These are phyloP conservation scores for Pseudocercospora macadamiae DNA, from an alignment of 2,329 filamentous ascomycete genomes.

Conservation along the genomic window DNA sequence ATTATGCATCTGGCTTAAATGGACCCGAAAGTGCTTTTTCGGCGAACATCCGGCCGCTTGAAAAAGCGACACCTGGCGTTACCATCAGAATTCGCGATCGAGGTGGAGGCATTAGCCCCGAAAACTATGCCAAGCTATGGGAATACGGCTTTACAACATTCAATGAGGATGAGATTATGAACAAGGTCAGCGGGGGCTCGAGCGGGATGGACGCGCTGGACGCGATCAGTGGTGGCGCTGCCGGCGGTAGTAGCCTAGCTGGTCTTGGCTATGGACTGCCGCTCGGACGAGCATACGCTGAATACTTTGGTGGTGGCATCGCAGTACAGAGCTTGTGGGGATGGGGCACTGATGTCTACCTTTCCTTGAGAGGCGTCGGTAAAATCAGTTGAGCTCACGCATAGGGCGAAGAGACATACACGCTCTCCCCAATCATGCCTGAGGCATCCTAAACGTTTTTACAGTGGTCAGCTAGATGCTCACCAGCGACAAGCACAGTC, in stretches of 20 bases:
- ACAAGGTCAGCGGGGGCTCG: conserved; percentile 47
- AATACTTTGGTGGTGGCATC: conserved; percentile 97
- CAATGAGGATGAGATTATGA: conserved; percentile 63
- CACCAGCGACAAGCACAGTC: no score
- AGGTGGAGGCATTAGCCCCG: conserved; percentile 88
- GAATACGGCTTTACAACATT: conserved; percentile 98
- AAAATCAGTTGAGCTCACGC: conserved; percentile 39
- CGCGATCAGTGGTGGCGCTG: conserved; percentile 71
- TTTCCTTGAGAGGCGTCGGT: conserved; percentile 64
- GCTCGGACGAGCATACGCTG: conserved; percentile 87
- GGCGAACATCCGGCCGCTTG: conserved; percentile 49
- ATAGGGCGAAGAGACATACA: neutral
- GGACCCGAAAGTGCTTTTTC: conserved; percentile 30
- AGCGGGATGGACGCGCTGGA: conserved; percentile 69
- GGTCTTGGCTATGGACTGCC: conserved; percentile 92
- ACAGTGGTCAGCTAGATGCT: no score
- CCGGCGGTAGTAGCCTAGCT: conserved; percentile 76
- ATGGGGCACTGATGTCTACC: conserved; percentile 77
- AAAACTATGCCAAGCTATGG: conserved; percentile 86
- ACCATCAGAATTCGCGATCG: conserved; percentile 94
- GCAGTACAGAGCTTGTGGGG: conserved; percentile 93
- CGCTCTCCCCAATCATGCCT: no score
- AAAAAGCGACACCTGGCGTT: conserved; percentile 70
- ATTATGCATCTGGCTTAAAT: conserved; percentile 36
- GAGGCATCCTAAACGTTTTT: no score